Base-by-base conservation (phyloP, 306 rosid genomes). In the Cucumis hystrix region DNA sequence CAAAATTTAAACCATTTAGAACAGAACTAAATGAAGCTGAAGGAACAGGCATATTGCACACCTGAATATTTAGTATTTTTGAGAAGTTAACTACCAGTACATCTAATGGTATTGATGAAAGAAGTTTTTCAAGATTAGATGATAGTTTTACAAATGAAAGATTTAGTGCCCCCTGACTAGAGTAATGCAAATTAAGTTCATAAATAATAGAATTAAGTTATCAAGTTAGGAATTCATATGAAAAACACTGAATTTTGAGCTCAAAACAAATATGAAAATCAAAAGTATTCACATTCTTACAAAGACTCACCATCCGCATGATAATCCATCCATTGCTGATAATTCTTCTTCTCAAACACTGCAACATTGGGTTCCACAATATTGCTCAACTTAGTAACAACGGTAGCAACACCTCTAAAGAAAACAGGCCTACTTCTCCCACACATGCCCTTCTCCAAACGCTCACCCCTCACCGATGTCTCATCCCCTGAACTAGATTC, bases 391-490 rank as follows among this genome's bases (percentile, higher is more conserved):
- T n/a, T n/a, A n/a, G n/a, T n/a, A n/a, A n/a, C n/a, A n/a, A n/a
- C n/a, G n/a, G n/a, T n/a, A n/a, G n/a, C n/a, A n/a, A n/a, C n/a
- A n/a, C n/a, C n/a, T n/a, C n/a, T n/a, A n/a, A n/a, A n/a, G n/a
- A n/a, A n/a, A n/a, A n/a, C n/a, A n/a, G n/a, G n/a, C n/a, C n/a
- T n/a, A n/a, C n/a, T n/a, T n/a, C n/a, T n/a, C n/a, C n/a, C n/a
- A n/a, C n/a, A n/a, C n/a, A n/a, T n/a, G n/a, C n/a, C n/a, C n/a
- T n/a, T n/a, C n/a, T n/a, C n/a, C n/a, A n/a, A n/a, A n/a, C n/a
- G n/a, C n/a, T n/a, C n/a, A n/a, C n/a, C n/a, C n/a, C n/a, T 86
- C 70, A 90, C 96, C 79, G 92, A 82, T 28, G 89, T 89, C 78
- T 92, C 97, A 78, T 95, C 92, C 66, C 86, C 96, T 39, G 77